Evolutionary conservation across 2,329 filamentous ascomycete species (phyloP).

Genomic region (Trichoderma koningiopsis): DNA sequence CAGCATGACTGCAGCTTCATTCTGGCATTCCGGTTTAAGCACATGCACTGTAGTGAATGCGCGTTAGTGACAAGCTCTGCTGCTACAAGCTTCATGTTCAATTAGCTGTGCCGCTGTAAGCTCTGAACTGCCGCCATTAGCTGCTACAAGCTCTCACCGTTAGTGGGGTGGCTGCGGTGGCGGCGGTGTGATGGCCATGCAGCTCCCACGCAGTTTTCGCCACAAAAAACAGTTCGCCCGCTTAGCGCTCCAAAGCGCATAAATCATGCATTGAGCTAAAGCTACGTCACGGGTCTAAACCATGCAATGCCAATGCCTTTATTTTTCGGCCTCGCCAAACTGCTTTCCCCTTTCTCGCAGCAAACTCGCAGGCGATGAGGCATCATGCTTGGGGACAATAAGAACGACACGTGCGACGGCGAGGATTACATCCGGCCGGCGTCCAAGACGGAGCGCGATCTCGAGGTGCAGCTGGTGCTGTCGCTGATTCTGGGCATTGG

Average conservation of each 20-base stretch:
- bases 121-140: background rate
- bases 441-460: slow-evolving; percentile 44
- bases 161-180: slow-evolving; percentile 4
- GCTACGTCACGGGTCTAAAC: slow-evolving; percentile 19
- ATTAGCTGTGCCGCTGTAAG: background rate
- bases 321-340: background rate
- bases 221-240: slow-evolving; percentile 8
- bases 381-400: slow-evolving; percentile 25
- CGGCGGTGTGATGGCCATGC: slow-evolving; percentile 16
- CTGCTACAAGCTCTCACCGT: background rate
- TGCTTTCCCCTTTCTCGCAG: background rate
- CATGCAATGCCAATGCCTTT: background rate
- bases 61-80: background rate
- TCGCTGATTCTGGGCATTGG: slow-evolving; percentile 69
- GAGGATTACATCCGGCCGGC: slow-evolving; percentile 32
- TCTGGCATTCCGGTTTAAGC: background rate
- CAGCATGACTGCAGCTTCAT: background rate
- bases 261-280: slow-evolving; percentile 16
- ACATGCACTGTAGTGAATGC: background rate
- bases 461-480: slow-evolving; percentile 69
- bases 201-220: background rate
- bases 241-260: slow-evolving; percentile 10
- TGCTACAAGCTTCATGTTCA: background rate
- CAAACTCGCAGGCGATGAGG: slow-evolving; percentile 16
- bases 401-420: slow-evolving; percentile 32